These are phyloP conservation scores for Boletus pseudopeckii DNA, from an alignment of 768 basidiomycete species.

Conservation along the genomic window DNA sequence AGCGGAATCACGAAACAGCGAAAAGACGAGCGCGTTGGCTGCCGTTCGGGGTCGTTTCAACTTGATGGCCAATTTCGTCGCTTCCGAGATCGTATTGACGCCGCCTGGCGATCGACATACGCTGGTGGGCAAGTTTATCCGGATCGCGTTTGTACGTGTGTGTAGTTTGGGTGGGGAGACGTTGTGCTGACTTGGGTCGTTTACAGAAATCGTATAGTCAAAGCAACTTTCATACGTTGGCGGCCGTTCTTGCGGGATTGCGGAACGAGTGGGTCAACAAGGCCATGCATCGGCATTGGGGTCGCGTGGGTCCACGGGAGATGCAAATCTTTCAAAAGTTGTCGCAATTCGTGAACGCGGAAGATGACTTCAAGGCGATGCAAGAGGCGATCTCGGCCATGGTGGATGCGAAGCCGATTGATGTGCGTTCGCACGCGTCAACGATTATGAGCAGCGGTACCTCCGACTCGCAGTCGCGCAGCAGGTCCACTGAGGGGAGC, in stretches of 20 bases:
- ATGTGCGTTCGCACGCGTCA: slow-evolving; percentile 49
- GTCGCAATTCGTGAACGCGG: slow-evolving; percentile 57
- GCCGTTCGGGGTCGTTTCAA: slow-evolving; percentile 82
- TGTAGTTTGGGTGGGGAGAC: not conserved
- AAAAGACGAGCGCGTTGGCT: slow-evolving; percentile 69
- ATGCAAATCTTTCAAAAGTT: slow-evolving; percentile 70
- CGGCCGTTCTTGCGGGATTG: slow-evolving; percentile 77
- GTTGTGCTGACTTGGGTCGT: not conserved
- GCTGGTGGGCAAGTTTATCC: slow-evolving; percentile 76
- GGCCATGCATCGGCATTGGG: slow-evolving; percentile 67
- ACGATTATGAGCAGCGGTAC: slow-evolving; percentile 48
- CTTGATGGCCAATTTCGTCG: slow-evolving; percentile 74
- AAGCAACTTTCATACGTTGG: slow-evolving; percentile 75
- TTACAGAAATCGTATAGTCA: slow-evolving; percentile 74
- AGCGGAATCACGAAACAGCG: slow-evolving; percentile 50
- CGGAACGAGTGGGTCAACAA: slow-evolving; percentile 63
- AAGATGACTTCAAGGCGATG: slow-evolving; percentile 73
- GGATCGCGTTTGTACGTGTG: slow-evolving; percentile 73
- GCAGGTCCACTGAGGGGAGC: slow-evolving; percentile 40
- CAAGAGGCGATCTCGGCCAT: slow-evolving; percentile 61
- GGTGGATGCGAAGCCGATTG: slow-evolving; percentile 61
- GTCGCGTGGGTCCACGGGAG: slow-evolving; percentile 66
- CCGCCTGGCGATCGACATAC: slow-evolving; percentile 58
- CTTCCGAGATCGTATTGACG: slow-evolving; percentile 78
- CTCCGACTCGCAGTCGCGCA: slow-evolving; percentile 39